Conservation (phyloP, 2,329 filamentous ascomycete genomes). For the Alternaria ventricosa region DNA sequence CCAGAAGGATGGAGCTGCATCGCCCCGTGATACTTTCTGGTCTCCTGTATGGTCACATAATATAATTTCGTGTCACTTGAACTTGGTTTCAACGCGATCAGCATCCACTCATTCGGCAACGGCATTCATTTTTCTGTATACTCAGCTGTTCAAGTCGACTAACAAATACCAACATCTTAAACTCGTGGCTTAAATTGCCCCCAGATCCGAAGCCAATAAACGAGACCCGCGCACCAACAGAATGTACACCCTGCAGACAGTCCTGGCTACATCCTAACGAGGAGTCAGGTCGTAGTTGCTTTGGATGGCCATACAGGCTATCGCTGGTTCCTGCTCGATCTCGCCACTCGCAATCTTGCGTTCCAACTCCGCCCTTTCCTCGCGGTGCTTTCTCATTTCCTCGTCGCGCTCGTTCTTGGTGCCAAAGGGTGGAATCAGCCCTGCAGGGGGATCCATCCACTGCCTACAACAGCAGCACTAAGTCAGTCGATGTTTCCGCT, state of each 20-base stretch:
- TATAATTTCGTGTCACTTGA: not conserved
- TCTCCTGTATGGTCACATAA: not conserved
- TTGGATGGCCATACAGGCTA: not conserved
- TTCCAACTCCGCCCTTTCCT: conserved; percentile 1
- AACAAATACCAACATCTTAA: not conserved
- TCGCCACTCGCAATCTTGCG: conserved; percentile 2
- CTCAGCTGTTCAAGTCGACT: accelerated
- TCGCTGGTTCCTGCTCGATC: not conserved
- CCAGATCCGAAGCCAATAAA: not conserved
- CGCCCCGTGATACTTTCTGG: not conserved
- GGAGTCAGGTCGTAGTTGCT: conserved; percentile 4
- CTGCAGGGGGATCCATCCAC: not conserved
- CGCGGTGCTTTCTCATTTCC: not conserved
- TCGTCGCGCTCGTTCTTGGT: conserved; percentile 5
- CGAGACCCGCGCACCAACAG: not conserved
- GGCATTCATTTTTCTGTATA: not conserved
- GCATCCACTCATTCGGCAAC: not conserved
- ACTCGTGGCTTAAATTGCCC: not conserved
- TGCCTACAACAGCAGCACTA: not conserved
- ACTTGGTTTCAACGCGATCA: not conserved
- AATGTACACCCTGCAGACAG: not conserved
- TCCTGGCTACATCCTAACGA: conserved; percentile 22
- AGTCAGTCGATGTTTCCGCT: not conserved
- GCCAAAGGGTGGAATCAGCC: not conserved
- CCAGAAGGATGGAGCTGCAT: not conserved